A percentile compares a stretch with the other conserved stretches of the same genome.
Conservation (phyloP, 2,329 filamentous ascomycete species). For the Xylariaceae sp. region DNA sequence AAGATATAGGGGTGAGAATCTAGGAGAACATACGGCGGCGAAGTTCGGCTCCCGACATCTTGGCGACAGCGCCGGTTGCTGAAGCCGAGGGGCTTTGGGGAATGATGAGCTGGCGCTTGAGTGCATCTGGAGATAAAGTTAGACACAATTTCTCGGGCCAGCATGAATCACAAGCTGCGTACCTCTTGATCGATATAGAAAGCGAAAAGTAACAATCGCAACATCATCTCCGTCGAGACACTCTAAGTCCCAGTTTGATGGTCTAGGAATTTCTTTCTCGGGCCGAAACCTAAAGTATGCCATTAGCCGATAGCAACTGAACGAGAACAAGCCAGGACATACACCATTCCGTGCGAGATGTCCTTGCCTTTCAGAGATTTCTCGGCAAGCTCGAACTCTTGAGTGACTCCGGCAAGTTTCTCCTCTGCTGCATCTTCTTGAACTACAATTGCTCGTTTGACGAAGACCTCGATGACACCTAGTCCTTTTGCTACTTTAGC, state of each 20-base stretch:
- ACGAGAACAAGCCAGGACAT: conserved; percentile 4
- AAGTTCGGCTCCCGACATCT: conserved; percentile 23
- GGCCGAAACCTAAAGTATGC: conserved; percentile 8
- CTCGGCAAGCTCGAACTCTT: conserved; percentile 24
- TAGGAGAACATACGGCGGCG: conserved; percentile 11
- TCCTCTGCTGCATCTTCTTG: too few relatives aligned
- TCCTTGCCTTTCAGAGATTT: conserved; percentile 32
- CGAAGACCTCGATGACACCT: conserved; percentile 25
- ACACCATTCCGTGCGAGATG: conserved; percentile 32
- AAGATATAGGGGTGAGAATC: neutral
- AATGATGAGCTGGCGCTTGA: conserved; percentile 29
- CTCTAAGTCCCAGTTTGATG: neutral
- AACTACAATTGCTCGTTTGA: too few relatives aligned
- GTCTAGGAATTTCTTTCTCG: neutral
- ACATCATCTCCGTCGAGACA: conserved; percentile 9
- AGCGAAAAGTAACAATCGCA: conserved; percentile 27
- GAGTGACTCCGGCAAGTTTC: neutral
- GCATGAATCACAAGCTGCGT: too few relatives aligned
- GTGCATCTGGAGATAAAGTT: conserved; percentile 22
- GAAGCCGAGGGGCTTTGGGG: conserved; percentile 22
- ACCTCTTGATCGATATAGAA: conserved; percentile 34
- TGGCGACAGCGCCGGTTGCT: conserved; percentile 8
- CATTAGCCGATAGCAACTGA: neutral
- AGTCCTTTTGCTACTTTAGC: conserved; percentile 19
- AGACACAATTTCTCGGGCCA: neutral